A percentile compares a stretch with the other conserved stretches of the same genome.
Conservation (phyloP, 768 basidiomycete genomes). For the Cubamyces lactineus region DNA sequence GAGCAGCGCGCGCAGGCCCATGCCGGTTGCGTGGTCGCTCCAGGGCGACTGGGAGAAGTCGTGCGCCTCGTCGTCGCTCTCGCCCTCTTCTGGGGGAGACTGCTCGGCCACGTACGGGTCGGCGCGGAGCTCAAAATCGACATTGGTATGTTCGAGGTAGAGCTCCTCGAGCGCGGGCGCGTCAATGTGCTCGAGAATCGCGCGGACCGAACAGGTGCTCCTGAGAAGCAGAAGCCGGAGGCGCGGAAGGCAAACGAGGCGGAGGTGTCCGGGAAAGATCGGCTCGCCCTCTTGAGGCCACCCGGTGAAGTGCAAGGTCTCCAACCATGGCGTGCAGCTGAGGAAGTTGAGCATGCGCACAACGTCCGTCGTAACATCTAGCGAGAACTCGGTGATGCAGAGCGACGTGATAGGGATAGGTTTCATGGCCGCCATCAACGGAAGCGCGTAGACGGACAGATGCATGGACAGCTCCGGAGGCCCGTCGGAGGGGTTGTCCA, state of each 20-base stretch:
- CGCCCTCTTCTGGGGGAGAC: constrained; percentile 54
- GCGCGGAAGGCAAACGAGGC: constrained; percentile 56
- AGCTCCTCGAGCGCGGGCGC: constrained; percentile 63
- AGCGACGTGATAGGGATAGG: constrained; percentile 61
- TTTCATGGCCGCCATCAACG: constrained; percentile 44
- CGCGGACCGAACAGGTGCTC: constrained; percentile 63
- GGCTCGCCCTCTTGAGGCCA: constrained; percentile 49
- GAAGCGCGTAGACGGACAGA: constrained; percentile 53
- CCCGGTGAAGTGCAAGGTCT: constrained; percentile 60
- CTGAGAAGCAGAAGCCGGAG: constrained; percentile 61
- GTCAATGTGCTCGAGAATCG: constrained; percentile 64
- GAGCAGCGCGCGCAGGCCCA: constrained; percentile 74
- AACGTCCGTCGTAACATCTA: constrained; percentile 46
- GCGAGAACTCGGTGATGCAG: constrained; percentile 54
- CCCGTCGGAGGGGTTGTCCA: constrained; percentile 14
- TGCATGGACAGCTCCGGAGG: constrained; percentile 43
- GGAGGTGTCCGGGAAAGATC: constrained; percentile 31
- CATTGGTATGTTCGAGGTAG: constrained; percentile 67
- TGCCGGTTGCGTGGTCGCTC: constrained; percentile 78
- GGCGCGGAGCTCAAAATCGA: constrained; percentile 48
- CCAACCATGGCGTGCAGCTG: constrained; percentile 59
- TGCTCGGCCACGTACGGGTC: constrained; percentile 28
- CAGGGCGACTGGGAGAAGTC: constrained; percentile 80
- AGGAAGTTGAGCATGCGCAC: constrained; percentile 63
- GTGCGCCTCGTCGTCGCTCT: constrained; percentile 71